Evolutionary conservation across 345 rosid species (phyloP).

Genomic region (Aethionema arabicum): DNA sequence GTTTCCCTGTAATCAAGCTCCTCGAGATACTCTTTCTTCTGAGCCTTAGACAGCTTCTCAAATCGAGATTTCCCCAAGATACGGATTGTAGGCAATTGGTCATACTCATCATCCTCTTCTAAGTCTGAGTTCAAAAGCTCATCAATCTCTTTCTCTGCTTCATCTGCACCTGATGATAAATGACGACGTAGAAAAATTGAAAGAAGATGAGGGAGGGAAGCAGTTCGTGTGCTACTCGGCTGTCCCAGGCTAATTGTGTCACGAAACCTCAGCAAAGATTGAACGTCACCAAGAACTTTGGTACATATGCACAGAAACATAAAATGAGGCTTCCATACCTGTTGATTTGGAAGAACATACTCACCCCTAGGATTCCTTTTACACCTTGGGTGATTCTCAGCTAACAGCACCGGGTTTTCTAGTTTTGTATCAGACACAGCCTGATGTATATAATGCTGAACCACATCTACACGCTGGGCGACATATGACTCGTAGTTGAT

Average conservation of each 20-base stretch:
- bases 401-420: constrained; percentile 72
- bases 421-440: constrained; percentile 67
- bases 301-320: constrained; percentile 62
- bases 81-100: constrained; percentile 80
- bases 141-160: constrained; percentile 52
- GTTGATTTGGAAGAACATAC: constrained; percentile 76
- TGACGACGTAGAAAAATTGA: constrained; percentile 65
- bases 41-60: constrained; percentile 59
- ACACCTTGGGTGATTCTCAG: constrained; percentile 79
- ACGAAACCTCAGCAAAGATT: constrained; percentile 55
- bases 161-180: constrained; percentile 47
- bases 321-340: constrained; percentile 78
- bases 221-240: constrained; percentile 47
- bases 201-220: constrained; percentile 92
- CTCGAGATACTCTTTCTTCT: constrained; percentile 78
- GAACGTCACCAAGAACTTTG: constrained; percentile 81
- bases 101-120: constrained; percentile 80
- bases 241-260: constrained; percentile 68
- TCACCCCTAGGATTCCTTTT: constrained; percentile 69
- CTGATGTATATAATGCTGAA: constrained; percentile 75
- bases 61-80: constrained; percentile 76
- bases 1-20: constrained; percentile 90
- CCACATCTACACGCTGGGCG: constrained; percentile 57
- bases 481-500: constrained; percentile 73
- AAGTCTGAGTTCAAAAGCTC: constrained; percentile 48